Evolutionary conservation across 768 basidiomycete species (phyloP).

Genomic region (Suillus occidentalis): DNA sequence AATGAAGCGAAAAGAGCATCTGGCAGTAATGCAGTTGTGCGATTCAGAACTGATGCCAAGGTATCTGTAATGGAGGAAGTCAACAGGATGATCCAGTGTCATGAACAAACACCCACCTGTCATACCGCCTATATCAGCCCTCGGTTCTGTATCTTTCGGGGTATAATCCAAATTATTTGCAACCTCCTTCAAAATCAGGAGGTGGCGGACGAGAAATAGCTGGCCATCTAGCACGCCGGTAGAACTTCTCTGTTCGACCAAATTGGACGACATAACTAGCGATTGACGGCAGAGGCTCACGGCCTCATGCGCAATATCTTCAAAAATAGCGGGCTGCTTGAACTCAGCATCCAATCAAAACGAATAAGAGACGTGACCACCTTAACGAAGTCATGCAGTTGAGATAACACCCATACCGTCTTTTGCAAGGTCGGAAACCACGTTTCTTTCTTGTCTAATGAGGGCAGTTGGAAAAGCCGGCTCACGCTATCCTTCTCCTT

Average conservation of each 20-base stretch:
- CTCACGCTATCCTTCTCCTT: conserved; percentile 70
- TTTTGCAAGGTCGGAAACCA: conserved; percentile 92
- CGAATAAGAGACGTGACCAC: conserved; percentile 41
- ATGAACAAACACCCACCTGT: conserved; percentile 46
- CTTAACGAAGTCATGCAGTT: conserved; percentile 90
- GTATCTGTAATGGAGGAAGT: conserved; percentile 21
- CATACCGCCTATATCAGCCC: conserved; percentile 50
- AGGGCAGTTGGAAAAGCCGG: conserved; percentile 68
- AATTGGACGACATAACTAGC: conserved; percentile 69
- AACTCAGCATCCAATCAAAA: conserved; percentile 3
- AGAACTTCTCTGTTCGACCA: conserved; percentile 52
- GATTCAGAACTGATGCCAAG: conserved; percentile 32
- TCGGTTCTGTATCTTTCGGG: conserved; percentile 44
- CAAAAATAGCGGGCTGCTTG: conserved; percentile 85
- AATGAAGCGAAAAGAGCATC: conserved; percentile 70
- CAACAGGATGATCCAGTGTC: not conserved
- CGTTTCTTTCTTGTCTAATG: conserved; percentile 72
- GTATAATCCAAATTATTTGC: conserved; percentile 70
- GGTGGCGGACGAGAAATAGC: conserved; percentile 87
- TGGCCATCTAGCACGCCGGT: conserved; percentile 62
- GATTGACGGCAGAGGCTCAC: conserved; percentile 81
- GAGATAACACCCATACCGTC: conserved; percentile 89
- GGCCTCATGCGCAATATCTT: conserved; percentile 95
- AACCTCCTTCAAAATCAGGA: conserved; percentile 91
- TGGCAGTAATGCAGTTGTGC: conserved; percentile 48